Percentiles rank a stretch among this genome's conserved stretches.
Evolutionary conservation across 768 basidiomycete species (phyloP).

Genomic region (Boletus fagicola): DNA sequence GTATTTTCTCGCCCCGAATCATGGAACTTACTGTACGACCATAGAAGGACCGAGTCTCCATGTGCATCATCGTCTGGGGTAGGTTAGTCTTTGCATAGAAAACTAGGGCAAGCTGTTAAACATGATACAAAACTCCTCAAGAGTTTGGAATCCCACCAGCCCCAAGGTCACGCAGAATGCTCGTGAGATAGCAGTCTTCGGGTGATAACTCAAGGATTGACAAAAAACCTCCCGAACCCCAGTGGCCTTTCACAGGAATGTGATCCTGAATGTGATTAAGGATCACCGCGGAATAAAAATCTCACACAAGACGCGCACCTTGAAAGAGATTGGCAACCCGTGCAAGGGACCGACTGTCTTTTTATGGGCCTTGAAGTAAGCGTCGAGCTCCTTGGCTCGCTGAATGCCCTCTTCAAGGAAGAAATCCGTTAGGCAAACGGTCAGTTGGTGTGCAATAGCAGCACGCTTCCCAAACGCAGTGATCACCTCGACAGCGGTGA

Average conservation of each 20-base stretch:
- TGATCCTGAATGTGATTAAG: constrained; percentile 33
- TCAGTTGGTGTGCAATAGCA: too few relatives aligned
- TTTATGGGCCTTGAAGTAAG: too few relatives aligned
- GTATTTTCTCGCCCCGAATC: too few relatives aligned
- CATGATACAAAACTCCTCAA: constrained; percentile 1
- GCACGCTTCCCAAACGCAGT: too few relatives aligned
- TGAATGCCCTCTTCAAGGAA: constrained; percentile 43
- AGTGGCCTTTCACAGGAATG: constrained; percentile 41
- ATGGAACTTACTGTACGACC: constrained; percentile 27
- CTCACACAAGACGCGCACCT: constrained; percentile 27
- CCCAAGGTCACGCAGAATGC: constrained; percentile 40
- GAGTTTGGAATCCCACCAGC: constrained; percentile 32
- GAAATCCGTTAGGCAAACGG: constrained; percentile 40
- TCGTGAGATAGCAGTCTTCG: constrained; percentile 31
- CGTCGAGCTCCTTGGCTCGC: too few relatives aligned
- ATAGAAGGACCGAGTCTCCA: constrained; percentile 37
- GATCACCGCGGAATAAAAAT: not conserved
- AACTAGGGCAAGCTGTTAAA: constrained; percentile 24
- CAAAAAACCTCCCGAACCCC: constrained; percentile 37
- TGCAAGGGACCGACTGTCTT: too few relatives aligned
- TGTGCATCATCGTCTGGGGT: constrained; percentile 42
- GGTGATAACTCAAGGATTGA: constrained; percentile 25
- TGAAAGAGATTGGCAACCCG: constrained; percentile 39
- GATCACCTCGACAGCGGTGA: too few relatives aligned
- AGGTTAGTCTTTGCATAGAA: constrained; percentile 46